phyloP scores from a whole-genome alignment of 352 stramenopile species.

The Globisporangium abappressorium region DNA sequence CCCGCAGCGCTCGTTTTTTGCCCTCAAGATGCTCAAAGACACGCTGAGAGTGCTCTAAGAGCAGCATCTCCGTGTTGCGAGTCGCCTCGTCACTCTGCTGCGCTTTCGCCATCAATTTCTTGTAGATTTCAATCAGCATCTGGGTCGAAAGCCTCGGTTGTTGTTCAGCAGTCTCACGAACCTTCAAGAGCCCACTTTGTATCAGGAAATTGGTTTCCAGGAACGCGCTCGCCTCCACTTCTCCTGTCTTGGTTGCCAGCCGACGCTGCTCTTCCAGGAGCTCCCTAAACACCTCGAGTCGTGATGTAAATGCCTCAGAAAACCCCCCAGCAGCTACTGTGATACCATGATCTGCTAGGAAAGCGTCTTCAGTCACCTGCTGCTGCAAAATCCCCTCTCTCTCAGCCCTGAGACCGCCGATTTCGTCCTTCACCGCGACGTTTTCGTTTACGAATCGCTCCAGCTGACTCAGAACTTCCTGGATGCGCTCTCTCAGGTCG shows the following conservation, averaged over 20 bases:
- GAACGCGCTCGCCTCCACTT: neutral
- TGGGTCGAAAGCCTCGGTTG: slow-evolving; percentile 12
- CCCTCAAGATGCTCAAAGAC: neutral
- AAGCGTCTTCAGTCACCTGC: slow-evolving; percentile 18
- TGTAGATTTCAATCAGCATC: slow-evolving; percentile 30
- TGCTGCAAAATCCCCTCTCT: slow-evolving; percentile 22
- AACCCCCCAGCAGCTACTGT: neutral
- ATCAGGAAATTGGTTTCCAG: slow-evolving; percentile 12
- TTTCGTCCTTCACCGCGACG: slow-evolving; percentile 12
- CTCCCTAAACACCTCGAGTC: slow-evolving; percentile 24
- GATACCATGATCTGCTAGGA: slow-evolving; percentile 24
- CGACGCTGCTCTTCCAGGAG: slow-evolving; percentile 26
- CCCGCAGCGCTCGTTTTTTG: neutral
- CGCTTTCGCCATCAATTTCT: slow-evolving; percentile 16
- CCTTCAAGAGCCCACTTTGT: slow-evolving; percentile 13
- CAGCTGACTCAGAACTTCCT: slow-evolving; percentile 26
- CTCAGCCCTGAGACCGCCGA: slow-evolving; percentile 12
- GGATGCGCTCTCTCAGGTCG: slow-evolving; percentile 29
- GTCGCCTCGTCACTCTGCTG: neutral
- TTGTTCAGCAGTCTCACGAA: neutral
- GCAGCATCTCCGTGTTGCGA: neutral
- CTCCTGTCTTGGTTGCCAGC: slow-evolving; percentile 11
- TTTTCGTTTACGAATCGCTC: slow-evolving; percentile 24
- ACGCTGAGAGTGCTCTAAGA: slow-evolving; percentile 3
- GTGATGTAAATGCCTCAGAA: neutral